Evolutionary conservation across 2,329 filamentous ascomycete genomes (phyloP), one percentile per base, ranked within the genome.

Genomic region (Torrubiella hemipterigena): DNA sequence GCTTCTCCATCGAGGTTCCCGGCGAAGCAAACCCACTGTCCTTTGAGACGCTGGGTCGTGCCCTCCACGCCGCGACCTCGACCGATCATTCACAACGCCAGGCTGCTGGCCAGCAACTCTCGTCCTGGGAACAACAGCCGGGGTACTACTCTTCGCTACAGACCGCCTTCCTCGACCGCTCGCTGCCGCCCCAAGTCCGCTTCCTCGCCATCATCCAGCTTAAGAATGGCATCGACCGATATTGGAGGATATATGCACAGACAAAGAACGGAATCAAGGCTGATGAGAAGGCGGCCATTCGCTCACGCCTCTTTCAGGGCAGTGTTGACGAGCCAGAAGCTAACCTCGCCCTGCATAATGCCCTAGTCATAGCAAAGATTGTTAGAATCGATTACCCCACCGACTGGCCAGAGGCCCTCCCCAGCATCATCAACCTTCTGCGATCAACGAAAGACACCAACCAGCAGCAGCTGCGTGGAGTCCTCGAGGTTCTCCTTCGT

Each of bases 141-240:
- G 73, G 74, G 14, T 87, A 77, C 52, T 82, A 78, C 49, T 67
- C 71, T 16, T 65, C 73, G 13, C 60, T 86, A 31, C 81, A 93
- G 79, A 70, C 78, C 43, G 72, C 85, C 21, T 95, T 87, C 51
- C 69, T 94, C 40, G 82, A 94, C 58, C 76, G 75, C 38, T 74
- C 75, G 3, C 62, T 93, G 2, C 81, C 84, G 2, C 58, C 73
- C 35, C 78, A 93, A 46, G 72, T 89, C 32, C 81, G 91, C 38
- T 86, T 93, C 48, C 76, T 95, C 9, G 82, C 89, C 33, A 75
- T 96, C 35, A 94, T 96, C 43, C 83, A 94, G 51, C 68, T 98
- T 32, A 96, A 96, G 54, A 95, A 96, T 54, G 91, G 87, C 33
- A 87, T 96, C 55, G 89, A 96, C 52, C 86, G 81, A 51, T 85